phyloP scores from a whole-genome alignment of 441 rosid genomes.

The Pelargonium cotyledonis region DNA sequence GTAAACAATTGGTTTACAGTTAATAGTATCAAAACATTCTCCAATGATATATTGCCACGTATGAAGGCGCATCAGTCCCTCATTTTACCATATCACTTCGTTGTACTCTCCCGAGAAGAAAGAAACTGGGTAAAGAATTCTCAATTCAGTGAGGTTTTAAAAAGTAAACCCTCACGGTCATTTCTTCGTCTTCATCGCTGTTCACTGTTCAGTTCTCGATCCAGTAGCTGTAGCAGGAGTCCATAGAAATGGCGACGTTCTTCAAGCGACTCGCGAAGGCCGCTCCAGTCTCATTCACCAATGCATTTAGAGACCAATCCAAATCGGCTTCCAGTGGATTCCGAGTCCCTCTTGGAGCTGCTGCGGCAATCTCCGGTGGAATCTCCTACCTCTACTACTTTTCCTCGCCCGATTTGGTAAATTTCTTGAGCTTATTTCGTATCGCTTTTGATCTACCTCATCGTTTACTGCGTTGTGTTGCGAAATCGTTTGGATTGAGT shows the following conservation, averaged over 20 bases:
- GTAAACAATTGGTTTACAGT: too few species aligned
- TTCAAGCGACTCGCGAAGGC: slow-evolving; percentile 63
- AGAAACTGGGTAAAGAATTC: neutral
- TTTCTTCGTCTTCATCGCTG: neutral
- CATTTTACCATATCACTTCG: neutral
- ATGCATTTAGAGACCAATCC: slow-evolving; percentile 36
- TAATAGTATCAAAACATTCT: too few species aligned
- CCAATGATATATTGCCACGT: too few species aligned
- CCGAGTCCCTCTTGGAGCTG: slow-evolving; percentile 56
- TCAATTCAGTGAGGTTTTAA: neutral
- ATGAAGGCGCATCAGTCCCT: too few species aligned
- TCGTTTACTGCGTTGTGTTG: slow-evolving; percentile 1
- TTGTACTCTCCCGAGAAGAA: neutral
- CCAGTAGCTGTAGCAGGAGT: neutral
- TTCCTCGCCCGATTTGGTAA: slow-evolving; percentile 61
- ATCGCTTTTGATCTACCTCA: slow-evolving; percentile 2
- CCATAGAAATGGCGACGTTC: slow-evolving; percentile 51
- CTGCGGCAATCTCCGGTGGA: slow-evolving; percentile 84
- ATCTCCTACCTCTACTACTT: slow-evolving; percentile 53
- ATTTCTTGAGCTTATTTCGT: slow-evolving; percentile 10
- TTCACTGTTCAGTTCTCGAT: neutral
- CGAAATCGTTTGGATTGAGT: neutral
- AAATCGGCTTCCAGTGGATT: slow-evolving; percentile 35
- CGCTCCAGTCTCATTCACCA: slow-evolving; percentile 35
- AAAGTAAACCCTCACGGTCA: neutral